Evolutionary conservation across 2,329 filamentous ascomycete species (phyloP), one percentile per base, ranked within the genome.

Genomic region (Xylaria sp.): DNA sequence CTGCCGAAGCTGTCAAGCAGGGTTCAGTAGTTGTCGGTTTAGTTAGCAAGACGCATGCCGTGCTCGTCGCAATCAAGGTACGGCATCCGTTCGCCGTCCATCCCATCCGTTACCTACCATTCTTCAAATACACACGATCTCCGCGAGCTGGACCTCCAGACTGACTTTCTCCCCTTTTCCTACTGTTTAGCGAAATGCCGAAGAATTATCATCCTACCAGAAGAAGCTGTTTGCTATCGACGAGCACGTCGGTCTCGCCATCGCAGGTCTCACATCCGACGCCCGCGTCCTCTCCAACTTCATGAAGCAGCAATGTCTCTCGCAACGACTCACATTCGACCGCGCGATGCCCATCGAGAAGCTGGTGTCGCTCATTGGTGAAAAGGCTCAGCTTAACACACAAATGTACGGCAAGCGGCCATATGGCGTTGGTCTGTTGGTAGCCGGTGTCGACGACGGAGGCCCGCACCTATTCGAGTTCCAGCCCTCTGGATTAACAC

Each of bases 271-370:
- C 64, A 94, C 94, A 67, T 97, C 93, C 60, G 94, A 99, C 77
- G 94, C 93, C 73, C 94, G 94, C 72, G 94, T 99, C 70, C 92
- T 99, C 70, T 97, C 92, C 82, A 99, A 99, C 85, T 99, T 97
- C 82, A 97, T 99, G 93, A 97, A 97, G 82, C 92, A 96, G 79
- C 94, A 97, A 80, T 96, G 91, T 65, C 91, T 99, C 71, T 90
- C 91, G 71, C 93, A 94, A 71, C 92, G 93, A 76, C 88, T 99
- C 70, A 96, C 92, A 59, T 97, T 96, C 80, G 93, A 91, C 78
- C 92, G 94, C 67, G 87, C 92, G 67, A 94, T 99, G 74, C 91
- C 92, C 37, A 81, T 97, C 73, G 88, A 91, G 72, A 89, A 90
- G 64, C 91, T 97, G 70, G 92, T 96, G 68, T 84, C 87, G 66